Base-by-base conservation (phyloP, 1,284 basidiomycete species). In the Pseudozyma flocculosa region DNA sequence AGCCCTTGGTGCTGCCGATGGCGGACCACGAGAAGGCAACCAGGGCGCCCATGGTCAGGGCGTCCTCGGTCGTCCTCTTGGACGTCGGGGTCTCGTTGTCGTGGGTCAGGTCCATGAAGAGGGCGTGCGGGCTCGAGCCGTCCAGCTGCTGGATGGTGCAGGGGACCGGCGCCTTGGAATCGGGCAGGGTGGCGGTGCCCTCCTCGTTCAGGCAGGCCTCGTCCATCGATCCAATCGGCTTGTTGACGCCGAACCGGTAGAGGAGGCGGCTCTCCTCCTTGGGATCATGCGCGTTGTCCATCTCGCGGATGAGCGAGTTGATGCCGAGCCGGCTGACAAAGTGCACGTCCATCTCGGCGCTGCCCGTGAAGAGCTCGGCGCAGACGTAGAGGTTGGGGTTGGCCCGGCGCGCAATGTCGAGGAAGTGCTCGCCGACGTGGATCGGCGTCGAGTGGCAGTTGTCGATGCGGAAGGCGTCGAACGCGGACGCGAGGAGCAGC, bases 371-470 rank as follows among this genome's bases (percentile, higher is more conserved):
- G 36, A 98, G 83, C 79, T 98, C 94, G 4, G 94, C 94, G 75
- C 91, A 93, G 41, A 98, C 86, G 73, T 97, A 97, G 32, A 98
- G 82, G 73, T 98, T 84, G 1, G 92, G 92, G 70, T 92, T 92
- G 51, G 87, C 85, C 21, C 86, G 85, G 38, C 95, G 85, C 5
- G 93, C 94, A 10, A 88, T 87, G 74, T 98, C 95, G 29, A 98
- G 86, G 81, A 98, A 87, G 50, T 84, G 83, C 15, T 88, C 87
- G n/a, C 93, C 94, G 18, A 97, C 92, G 65, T 91, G 87, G 42
- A 97, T 81, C 7, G 94, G 95, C 0, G 94, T 98, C 15, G 94
- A 97, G 80, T 98, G 94, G 71, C 92, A 95, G 78, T 98, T 98
- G 80, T 98, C 94, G 70, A 98, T 88, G 22, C 95, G 85, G 84